Conservation (phyloP, 345 rosid genomes). For the Angophora floribunda region DNA sequence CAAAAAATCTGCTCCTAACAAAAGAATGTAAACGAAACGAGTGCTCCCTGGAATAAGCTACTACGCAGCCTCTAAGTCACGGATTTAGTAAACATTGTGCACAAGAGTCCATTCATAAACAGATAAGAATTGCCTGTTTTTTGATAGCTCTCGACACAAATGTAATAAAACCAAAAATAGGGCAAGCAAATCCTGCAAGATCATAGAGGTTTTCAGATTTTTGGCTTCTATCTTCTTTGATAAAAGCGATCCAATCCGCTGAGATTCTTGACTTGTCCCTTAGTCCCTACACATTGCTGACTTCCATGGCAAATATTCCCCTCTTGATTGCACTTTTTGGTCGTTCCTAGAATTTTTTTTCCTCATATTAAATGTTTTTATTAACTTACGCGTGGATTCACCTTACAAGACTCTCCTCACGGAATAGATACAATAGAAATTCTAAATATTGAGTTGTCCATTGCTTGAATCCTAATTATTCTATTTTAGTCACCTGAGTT, state of each 20-base stretch:
- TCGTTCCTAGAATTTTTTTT: background rate
- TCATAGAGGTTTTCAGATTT: background rate
- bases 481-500: background rate
- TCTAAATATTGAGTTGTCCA: background rate
- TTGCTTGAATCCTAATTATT: background rate
- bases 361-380: background rate
- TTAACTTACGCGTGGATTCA: background rate
- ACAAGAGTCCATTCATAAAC: background rate
- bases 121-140: background rate
- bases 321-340: background rate
- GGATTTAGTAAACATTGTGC: background rate
- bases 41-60: too few relatives aligned
- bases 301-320: background rate
- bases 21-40: too few relatives aligned
- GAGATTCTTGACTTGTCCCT: background rate
- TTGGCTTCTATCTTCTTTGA: background rate
- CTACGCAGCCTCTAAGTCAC: too few relatives aligned
- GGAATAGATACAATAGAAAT: background rate
- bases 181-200: background rate
- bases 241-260: background rate
- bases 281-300: background rate
- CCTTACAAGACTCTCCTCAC: background rate
- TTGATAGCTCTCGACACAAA: background rate
- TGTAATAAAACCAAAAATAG: background rate
- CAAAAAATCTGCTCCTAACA: too few relatives aligned